phyloP scores from a whole-genome alignment of 768 basidiomycete species.

The Lentinula lateritia region DNA sequence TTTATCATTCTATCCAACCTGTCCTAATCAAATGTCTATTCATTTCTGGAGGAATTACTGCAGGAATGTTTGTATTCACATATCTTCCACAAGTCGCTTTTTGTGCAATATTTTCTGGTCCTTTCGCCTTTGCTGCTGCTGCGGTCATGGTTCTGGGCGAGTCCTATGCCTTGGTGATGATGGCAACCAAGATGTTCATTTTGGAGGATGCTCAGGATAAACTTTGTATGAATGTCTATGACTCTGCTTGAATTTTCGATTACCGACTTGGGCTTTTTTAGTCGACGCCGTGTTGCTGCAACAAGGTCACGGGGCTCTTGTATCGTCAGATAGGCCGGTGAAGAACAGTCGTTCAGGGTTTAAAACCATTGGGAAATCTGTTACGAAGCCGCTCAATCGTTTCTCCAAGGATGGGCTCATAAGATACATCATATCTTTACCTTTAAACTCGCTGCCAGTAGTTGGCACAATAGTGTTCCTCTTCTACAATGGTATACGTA shows the following conservation, averaged over 20 bases:
- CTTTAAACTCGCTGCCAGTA: conserved; percentile 62
- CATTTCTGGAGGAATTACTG: conserved; percentile 33
- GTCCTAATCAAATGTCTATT: conserved; percentile 32
- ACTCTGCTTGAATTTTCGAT: neutral
- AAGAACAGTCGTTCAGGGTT: conserved; percentile 25
- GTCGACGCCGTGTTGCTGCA: conserved; percentile 32
- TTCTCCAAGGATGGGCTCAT: conserved; percentile 41
- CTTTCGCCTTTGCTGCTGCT: conserved; percentile 54
- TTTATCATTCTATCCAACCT: conserved; percentile 29
- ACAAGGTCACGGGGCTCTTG: conserved; percentile 26
- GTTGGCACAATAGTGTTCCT: conserved; percentile 63
- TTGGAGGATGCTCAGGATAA: conserved; percentile 29
- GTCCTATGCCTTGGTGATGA: conserved; percentile 30
- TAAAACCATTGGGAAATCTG: conserved; percentile 41
- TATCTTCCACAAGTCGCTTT: conserved; percentile 66
- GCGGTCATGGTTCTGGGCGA: conserved; percentile 38
- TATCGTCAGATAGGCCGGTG: conserved; percentile 25
- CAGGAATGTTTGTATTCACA: conserved; percentile 47
- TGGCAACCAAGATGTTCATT: conserved; percentile 31
- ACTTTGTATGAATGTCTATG: conserved; percentile 25
- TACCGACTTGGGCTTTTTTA: conserved; percentile 5
- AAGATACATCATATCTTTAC: conserved; percentile 58
- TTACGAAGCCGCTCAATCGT: conserved; percentile 41
- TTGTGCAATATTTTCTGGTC: conserved; percentile 57
- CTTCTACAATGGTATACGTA: conserved; percentile 37